phyloP scores from a whole-genome alignment of 2,329 filamentous ascomycete species.

The Macrophomina pseudophaseolina region DNA sequence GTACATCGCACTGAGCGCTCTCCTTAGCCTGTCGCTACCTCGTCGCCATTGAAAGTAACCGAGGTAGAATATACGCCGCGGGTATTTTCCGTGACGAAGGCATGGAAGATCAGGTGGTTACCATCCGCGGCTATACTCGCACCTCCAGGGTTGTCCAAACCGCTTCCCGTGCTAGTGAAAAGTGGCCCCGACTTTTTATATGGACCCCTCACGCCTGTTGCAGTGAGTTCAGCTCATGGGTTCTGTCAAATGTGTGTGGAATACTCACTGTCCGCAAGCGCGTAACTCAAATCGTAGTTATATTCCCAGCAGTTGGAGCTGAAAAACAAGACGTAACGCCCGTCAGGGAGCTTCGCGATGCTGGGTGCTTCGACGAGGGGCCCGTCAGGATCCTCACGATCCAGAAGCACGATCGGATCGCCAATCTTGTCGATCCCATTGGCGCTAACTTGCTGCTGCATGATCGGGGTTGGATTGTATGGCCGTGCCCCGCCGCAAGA shows the following conservation, averaged over 20 bases:
- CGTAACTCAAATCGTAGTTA: slow-evolving; percentile 64
- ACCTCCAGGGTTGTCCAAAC: slow-evolving; percentile 11
- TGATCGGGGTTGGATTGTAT: slow-evolving; percentile 55
- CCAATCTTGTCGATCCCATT: slow-evolving; percentile 62
- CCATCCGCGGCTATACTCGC: slow-evolving; percentile 10
- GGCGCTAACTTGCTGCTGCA: slow-evolving; percentile 58
- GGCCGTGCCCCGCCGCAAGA: slow-evolving; percentile 50
- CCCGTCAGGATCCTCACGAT: slow-evolving; percentile 53
- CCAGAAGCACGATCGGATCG: slow-evolving; percentile 53
- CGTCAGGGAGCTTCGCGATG: slow-evolving; percentile 52
- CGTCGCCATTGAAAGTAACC: no score
- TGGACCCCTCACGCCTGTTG: slow-evolving; percentile 4
- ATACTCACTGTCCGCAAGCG: slow-evolving; percentile 42
- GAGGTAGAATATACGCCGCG: no score
- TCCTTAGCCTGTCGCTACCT: no score
- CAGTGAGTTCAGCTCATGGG: no score
- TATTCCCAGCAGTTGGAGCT: slow-evolving; percentile 64
- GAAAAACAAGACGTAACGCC: slow-evolving; percentile 66
- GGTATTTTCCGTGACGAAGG: no score
- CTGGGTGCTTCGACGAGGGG: slow-evolving; percentile 68
- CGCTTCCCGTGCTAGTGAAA: not conserved
- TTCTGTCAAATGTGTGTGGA: not conserved
- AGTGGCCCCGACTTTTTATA: slow-evolving; percentile 12
- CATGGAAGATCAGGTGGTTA: slow-evolving; percentile 9
- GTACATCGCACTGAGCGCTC: no score